phyloP scores from a whole-genome alignment of 1,139 yeast genomes.

The Diutina pseudorugosa region DNA sequence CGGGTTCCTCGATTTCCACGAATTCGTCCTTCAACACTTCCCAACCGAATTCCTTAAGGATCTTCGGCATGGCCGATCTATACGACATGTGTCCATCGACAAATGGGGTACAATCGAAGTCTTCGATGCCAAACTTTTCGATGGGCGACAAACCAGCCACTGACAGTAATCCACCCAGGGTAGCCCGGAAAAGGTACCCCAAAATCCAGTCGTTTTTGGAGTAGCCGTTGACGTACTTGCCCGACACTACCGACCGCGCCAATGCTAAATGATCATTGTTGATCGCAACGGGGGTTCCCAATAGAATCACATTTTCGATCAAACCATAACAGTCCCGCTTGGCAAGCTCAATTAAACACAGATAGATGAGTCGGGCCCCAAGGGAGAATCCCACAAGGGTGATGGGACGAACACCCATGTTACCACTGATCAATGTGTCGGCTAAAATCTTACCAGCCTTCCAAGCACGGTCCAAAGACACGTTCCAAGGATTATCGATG shows the following conservation, averaged over 20 bases:
- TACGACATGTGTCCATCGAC: constrained; percentile 97
- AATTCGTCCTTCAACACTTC: constrained; percentile 83
- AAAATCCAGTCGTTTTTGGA: constrained; percentile 93
- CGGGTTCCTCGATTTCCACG: constrained; percentile 93
- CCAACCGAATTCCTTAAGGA: constrained; percentile 61
- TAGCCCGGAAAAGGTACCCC: constrained; percentile 90
- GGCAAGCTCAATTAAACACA: constrained; percentile 81
- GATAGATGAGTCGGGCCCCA: constrained; percentile 87
- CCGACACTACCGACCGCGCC: constrained; percentile 83
- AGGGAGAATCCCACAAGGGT: constrained; percentile 89
- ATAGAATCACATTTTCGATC: constrained; percentile 75
- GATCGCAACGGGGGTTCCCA: constrained; percentile 84
- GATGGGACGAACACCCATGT: constrained; percentile 85
- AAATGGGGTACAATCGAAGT: constrained; percentile 72
- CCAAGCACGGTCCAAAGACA: constrained; percentile 95
- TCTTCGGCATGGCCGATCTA: constrained; percentile 82
- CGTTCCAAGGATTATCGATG: constrained; percentile 96
- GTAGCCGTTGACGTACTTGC: constrained; percentile 81
- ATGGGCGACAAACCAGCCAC: constrained; percentile 86
- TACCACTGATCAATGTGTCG: constrained; percentile 77
- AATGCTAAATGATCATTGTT: constrained; percentile 66
- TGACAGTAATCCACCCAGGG: constrained; percentile 83
- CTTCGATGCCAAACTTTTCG: constrained; percentile 57
- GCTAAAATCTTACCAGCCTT: constrained; percentile 87
- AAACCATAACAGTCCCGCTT: constrained; percentile 80